Conservation (phyloP, 345 rosid species). For the Populus tremula region DNA sequence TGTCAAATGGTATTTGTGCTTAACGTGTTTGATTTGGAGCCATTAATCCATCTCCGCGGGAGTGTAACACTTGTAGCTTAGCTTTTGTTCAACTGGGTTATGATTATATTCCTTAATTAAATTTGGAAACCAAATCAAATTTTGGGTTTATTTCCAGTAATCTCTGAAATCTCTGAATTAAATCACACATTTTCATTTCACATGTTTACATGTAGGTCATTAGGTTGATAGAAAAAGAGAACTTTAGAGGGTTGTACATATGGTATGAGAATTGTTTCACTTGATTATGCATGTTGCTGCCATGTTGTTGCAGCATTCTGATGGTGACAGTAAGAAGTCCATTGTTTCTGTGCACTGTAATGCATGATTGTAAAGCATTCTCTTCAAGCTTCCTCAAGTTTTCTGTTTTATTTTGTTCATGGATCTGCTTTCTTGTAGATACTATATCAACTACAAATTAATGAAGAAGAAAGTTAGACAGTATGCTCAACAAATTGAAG, state of each 20-base stretch:
- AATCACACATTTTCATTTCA: not conserved
- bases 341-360: not conserved
- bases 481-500: slow-evolving; percentile 76
- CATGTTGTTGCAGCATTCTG: not conserved
- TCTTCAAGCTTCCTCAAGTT: slow-evolving; percentile 2
- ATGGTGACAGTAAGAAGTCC: not conserved
- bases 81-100: not conserved
- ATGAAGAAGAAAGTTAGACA: slow-evolving; percentile 94
- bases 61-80: not conserved
- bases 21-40: not conserved
- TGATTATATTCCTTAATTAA: too few relatives aligned
- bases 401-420: not conserved
- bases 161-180: not conserved
- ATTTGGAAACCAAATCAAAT: not conserved
- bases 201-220: not conserved
- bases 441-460: slow-evolving; percentile 86
- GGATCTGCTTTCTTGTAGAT: slow-evolving; percentile 41
- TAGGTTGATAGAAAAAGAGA: not conserved
- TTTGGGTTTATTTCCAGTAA: not conserved
- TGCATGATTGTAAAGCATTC: not conserved
- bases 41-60: not conserved
- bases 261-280: not conserved
- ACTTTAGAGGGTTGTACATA: not conserved
- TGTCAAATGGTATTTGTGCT: not conserved
- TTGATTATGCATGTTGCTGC: not conserved